Conservation (phyloP, 495 filamentous ascomycete species). For the Aspergillus funiculosus region DNA sequence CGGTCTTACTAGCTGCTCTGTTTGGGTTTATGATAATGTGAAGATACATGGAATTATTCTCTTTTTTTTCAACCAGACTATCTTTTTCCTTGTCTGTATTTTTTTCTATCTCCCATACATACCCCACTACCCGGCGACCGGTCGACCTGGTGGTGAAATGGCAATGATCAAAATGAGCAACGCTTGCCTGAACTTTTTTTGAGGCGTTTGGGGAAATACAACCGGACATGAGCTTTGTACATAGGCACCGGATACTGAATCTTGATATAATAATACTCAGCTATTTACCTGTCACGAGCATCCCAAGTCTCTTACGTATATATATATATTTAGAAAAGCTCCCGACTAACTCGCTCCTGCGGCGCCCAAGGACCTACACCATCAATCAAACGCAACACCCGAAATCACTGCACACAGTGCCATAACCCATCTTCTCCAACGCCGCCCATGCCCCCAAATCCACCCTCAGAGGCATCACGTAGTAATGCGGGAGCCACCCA, state of each 20-base stretch:
- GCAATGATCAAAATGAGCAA: not conserved
- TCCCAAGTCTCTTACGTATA: too few species aligned
- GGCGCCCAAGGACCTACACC: conserved; percentile 63
- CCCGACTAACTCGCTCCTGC: too few species aligned
- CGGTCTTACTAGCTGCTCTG: conserved; percentile 21
- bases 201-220: too few species aligned
- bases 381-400: conserved; percentile 47
- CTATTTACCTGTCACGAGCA: too few species aligned
- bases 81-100: conserved; percentile 21
- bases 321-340: too few species aligned
- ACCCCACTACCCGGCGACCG: conserved; percentile 15
- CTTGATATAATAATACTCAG: too few species aligned
- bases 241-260: too few species aligned
- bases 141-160: too few species aligned
- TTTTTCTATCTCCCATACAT: conserved; percentile 16
- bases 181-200: too few species aligned
- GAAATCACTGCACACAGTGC: conserved; percentile 46
- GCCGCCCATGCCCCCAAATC: conserved; percentile 65
- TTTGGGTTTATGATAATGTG: conserved; percentile 27
- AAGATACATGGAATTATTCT: conserved; percentile 9
- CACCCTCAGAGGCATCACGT: conserved; percentile 56
- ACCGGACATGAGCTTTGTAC: too few species aligned
- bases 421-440: conserved; percentile 48
- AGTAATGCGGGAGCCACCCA: conserved; percentile 57
- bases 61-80: conserved; percentile 4